Evolutionary conservation across 495 filamentous ascomycete genomes (phyloP), one percentile per base, ranked within the genome.

Genomic region (Aspergillus cavernicola): DNA sequence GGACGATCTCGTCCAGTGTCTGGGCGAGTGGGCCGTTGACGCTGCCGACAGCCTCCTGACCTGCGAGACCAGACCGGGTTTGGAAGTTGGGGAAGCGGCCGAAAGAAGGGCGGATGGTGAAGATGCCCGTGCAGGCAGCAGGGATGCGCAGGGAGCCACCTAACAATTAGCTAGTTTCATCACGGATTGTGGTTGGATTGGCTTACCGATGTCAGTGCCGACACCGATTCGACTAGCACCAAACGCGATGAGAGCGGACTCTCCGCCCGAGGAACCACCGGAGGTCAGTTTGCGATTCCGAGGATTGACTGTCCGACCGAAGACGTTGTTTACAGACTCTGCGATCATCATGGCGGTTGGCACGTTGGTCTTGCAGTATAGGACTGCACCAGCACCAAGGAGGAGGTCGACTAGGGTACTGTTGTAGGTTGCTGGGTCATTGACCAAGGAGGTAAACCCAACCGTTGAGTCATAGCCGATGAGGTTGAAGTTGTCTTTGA

Each of bases 401-500:
- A 57, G 53, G 9, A 56, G 45, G 31, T 49, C 46, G 6, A 56
- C 60, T 5, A 59, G 23, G 2, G 44, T 44, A 15, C 59, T 62
- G 41, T 59, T 60, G 20, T 56, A 56, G 2, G 52, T 54, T 9
- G 56, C 50, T 0, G 62, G 62, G 2, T 60, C 46, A 3, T 62
- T 57, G 13, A 62, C 51, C 35, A 62, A 55, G 0, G 62, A 58
- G 2, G 54, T 41, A 23, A 62, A 65, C 0, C 62, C 62, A 15
- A 65, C 57, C 0, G 53, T 53, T 39, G 63, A 52, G 16, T 38
- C 55, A 29, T 57, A 50, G 3, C 59, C 59, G 36, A 58, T 31
- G 12, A 63, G 38, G 24, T 64, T 62, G 42, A 67, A 64, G 35
- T 53, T 56, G 11, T 65, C 64, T 49, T 63, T 37, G 24, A 45